Evolutionary conservation across 208 protist genomes (phyloP).

Genomic region (Acanthamoeba castellanii): DNA sequence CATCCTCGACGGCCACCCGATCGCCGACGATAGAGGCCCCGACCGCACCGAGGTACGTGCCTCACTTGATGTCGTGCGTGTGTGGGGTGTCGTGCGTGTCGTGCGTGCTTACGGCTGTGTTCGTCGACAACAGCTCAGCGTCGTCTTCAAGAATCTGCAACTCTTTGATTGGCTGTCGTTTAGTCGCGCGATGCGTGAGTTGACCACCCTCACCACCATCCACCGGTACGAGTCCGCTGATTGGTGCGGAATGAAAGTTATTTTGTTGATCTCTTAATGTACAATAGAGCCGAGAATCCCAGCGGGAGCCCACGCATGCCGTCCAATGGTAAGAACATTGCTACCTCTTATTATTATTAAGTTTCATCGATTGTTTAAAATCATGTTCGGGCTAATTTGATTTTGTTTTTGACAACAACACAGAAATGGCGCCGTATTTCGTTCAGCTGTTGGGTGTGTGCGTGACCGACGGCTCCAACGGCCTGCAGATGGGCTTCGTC

Average conservation of each 20-base stretch:
- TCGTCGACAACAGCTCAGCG: not conserved
- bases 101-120: not conserved
- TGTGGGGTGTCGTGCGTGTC: not conserved
- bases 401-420: no score
- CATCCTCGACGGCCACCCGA: not conserved
- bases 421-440: constrained; percentile 20
- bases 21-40: constrained; percentile 8
- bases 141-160: constrained; percentile 25
- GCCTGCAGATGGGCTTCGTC: constrained; percentile 33
- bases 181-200: constrained; percentile 5
- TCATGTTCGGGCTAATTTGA: not conserved
- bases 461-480: constrained; percentile 26
- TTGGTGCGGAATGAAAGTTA: no score
- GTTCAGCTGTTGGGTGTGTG: not conserved
- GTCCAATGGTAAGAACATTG: no score
- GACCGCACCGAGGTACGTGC: not conserved
- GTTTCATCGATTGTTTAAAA: not conserved
- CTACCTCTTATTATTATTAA: no score
- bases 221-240: not conserved
- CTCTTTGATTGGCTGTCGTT: constrained; percentile 42
- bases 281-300: not conserved
- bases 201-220: constrained; percentile 22
- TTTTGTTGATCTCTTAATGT: no score
- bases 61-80: not conserved
- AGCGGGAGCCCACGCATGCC: no score